Evolutionary conservation across 805 yeast species (phyloP).

Genomic region (Scheffersomyces amazonensis): DNA sequence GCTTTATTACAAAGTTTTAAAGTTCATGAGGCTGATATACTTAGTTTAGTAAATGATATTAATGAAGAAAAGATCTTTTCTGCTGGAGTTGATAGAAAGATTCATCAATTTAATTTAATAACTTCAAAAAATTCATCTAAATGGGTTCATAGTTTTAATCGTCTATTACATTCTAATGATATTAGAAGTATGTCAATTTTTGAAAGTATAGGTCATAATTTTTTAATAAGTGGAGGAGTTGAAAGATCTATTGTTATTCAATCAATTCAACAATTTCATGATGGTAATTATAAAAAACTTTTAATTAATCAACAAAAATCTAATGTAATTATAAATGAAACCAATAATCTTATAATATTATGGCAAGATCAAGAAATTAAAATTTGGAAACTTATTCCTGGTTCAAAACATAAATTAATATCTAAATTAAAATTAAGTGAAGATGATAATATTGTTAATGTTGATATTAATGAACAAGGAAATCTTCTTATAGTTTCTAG

Average conservation of each 20-base stretch:
- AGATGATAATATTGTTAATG: slow-evolving; percentile 76
- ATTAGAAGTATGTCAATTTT: slow-evolving; percentile 71
- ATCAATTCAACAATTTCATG: slow-evolving; percentile 64
- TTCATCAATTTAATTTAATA: slow-evolving; percentile 64
- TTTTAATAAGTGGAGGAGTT: slow-evolving; percentile 80
- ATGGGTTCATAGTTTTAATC: slow-evolving; percentile 76
- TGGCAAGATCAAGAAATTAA: slow-evolving; percentile 84
- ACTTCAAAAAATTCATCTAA: slow-evolving; percentile 30
- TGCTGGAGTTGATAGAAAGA: slow-evolving; percentile 93
- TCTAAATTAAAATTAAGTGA: slow-evolving; percentile 65
- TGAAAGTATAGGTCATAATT: slow-evolving; percentile 65
- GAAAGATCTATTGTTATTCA: slow-evolving; percentile 68
- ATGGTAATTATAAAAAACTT: slow-evolving; percentile 69
- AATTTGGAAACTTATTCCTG: slow-evolving; percentile 62
- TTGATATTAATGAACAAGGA: slow-evolving; percentile 64
- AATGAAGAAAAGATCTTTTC: slow-evolving; percentile 67
- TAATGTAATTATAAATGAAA: slow-evolving; percentile 46
- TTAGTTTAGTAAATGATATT: slow-evolving; percentile 63
- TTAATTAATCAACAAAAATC: slow-evolving; percentile 59
- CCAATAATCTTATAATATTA: slow-evolving; percentile 55
- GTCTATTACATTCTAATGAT: slow-evolving; percentile 84
- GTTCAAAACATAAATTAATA: slow-evolving; percentile 51
- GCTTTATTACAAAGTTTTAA: slow-evolving; percentile 78
- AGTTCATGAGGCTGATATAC: slow-evolving; percentile 88
- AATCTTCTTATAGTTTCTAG: slow-evolving; percentile 71